Evolutionary conservation across 2,329 filamentous ascomycete genomes (phyloP).

Genomic region (Hypoxylon sp.): DNA sequence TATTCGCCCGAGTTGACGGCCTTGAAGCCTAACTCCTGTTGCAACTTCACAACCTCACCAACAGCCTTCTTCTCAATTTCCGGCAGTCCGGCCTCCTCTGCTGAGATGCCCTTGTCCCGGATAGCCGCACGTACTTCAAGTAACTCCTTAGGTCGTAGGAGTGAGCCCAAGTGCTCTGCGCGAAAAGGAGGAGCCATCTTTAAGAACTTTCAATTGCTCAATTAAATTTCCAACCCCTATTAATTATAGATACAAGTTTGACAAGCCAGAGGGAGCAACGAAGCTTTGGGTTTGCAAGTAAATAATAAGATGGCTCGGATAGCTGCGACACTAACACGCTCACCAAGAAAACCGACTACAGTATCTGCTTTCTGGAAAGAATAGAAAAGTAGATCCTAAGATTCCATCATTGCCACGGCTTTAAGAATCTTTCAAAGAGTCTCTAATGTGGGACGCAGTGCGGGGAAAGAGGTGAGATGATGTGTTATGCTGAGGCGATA

Average conservation of each 20-base stretch:
- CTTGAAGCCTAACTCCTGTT: slow-evolving; percentile 76
- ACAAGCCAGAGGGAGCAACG: not conserved
- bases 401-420: slow-evolving; percentile 1
- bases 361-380: slow-evolving; percentile 18
- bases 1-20: slow-evolving; percentile 82
- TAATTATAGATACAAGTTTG: not conserved
- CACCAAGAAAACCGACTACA: not conserved
- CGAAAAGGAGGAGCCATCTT: slow-evolving; percentile 72
- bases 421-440: slow-evolving; percentile 28
- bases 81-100: slow-evolving; percentile 69
- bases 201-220: not conserved
- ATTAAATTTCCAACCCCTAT: not conserved
- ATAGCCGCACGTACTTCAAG: slow-evolving; percentile 72
- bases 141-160: slow-evolving; percentile 77
- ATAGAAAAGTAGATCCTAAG: not conserved
- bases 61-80: slow-evolving; percentile 76
- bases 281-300: not conserved
- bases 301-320: not conserved
- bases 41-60: slow-evolving; percentile 76
- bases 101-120: slow-evolving; percentile 68
- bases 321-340: slow-evolving; percentile 6
- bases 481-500: slow-evolving; percentile 16
- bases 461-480: slow-evolving; percentile 36
- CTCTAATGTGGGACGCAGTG: slow-evolving; percentile 34
- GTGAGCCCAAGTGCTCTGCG: slow-evolving; percentile 81